Conservation (phyloP, 257 asterid genomes). For the Salvia miltiorrhiza region DNA sequence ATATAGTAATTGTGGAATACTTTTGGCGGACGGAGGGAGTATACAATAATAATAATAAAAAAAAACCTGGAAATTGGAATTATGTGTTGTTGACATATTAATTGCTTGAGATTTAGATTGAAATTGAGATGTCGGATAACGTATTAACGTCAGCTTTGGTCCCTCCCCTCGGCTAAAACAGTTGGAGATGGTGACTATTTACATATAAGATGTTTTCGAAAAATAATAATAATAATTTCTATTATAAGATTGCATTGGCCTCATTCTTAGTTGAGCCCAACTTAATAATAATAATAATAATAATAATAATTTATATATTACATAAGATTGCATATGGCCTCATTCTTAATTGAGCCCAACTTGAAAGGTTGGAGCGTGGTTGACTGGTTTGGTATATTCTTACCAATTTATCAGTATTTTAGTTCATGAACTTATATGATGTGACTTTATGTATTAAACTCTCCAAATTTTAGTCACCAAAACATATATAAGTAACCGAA, state of each 20-base stretch:
- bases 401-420: neutral
- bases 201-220: neutral
- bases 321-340: neutral
- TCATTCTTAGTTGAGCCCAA: neutral
- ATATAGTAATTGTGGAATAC: no score
- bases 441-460: neutral
- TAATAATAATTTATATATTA: no score
- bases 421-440: neutral
- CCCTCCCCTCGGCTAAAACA: neutral
- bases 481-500: neutral
- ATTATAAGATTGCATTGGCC: neutral
- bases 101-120: neutral
- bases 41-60: no score
- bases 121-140: neutral
- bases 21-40: no score
- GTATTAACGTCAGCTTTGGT: neutral
- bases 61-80: neutral
- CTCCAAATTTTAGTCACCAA: neutral
- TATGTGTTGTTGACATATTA: neutral
- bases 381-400: no score
- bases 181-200: conserved; percentile 14
- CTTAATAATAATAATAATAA: no score
- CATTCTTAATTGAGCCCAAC: neutral
- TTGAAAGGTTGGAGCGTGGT: no score
- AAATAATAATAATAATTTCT: no score